Percentiles rank a stretch among this genome's conserved stretches.
Conservation (phyloP, 441 rosid species). For the Populus tomentosa region DNA sequence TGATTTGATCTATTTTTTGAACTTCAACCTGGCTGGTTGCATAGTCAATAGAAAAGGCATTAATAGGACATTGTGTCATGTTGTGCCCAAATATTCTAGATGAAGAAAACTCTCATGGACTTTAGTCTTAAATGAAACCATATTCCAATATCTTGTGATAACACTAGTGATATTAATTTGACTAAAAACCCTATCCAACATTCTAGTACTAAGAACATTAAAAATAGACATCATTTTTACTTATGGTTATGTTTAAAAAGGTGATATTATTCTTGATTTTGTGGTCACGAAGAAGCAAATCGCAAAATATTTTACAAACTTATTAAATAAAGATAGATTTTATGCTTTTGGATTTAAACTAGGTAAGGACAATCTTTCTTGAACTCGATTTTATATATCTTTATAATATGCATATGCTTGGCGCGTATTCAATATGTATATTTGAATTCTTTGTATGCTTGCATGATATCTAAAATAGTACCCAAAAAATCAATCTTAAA, state of each 20-base stretch:
- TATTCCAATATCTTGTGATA: not conserved
- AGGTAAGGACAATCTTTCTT: no score
- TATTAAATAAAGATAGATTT: not conserved
- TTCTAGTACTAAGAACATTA: constrained; percentile 4
- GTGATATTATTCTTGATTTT: not conserved
- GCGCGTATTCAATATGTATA: no score
- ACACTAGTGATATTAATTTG: not conserved
- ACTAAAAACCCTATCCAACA: not conserved
- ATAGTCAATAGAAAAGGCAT: not conserved
- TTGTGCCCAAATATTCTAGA: not conserved
- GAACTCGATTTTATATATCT: no score
- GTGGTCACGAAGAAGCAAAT: not conserved
- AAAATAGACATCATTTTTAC: not conserved
- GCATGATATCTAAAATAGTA: no score
- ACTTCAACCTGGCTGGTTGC: not conserved
- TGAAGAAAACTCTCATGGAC: not conserved
- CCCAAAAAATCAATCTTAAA: no score
- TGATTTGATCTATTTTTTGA: no score
- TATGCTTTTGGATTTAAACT: no score
- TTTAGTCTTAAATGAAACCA: not conserved
- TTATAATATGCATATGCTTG: no score
- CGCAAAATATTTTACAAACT: not conserved
- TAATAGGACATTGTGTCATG: not conserved
- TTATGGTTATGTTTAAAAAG: not conserved
- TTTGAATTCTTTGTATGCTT: no score